Evolutionary conservation across 2,329 filamentous ascomycete genomes (phyloP), one percentile per base, ranked within the genome.

Genomic region (Neodidymelliopsis sp.): DNA sequence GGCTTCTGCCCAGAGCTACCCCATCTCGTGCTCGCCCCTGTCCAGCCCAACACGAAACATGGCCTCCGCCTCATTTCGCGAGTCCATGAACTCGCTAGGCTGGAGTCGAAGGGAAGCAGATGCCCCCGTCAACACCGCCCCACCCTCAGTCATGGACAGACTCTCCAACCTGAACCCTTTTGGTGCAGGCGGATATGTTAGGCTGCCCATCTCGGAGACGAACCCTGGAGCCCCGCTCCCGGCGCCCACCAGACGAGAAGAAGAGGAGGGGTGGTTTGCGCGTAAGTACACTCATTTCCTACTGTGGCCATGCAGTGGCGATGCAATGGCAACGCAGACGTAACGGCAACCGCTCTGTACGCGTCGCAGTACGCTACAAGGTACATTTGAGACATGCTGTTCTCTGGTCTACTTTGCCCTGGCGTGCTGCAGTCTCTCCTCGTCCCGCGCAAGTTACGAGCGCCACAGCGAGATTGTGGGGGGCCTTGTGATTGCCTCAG

Each of bases 211-310:
- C 40, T 87, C 86, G 62, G 92, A 96, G 19, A 56, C 59, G 53
- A 82, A 83, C 60, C 81, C 90, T 25, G 91, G 91, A 37, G 91
- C 93, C 57, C 91, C 92, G 59, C 78, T 97, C 38, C 93, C 93
- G 41, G 91, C 91, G 53, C 85, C 90, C 54, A 90, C 74, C 69
- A 84, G 92, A 67, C 86, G 92, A 63, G 92, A 97, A 70, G 94
- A 97, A 75, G 93, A 97, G 71, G 94, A 97, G 76, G 90, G 87
- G 57, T 97, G 90, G 86, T 92, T 97, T 84, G 87, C 89, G 67
- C 80, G 94, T 99, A 84, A 93, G 94, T 69, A 43, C 54, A 25
- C 41, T 34, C 85, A 65, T 72, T 35, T 52, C 49, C 42, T 63
- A 53, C 57, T 53, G 55, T 65, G 56, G 54, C 59, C 39, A 63